Conservation (phyloP, 345 rosid genomes). For the thale cress (Arabidopsis thaliana) region DNA sequence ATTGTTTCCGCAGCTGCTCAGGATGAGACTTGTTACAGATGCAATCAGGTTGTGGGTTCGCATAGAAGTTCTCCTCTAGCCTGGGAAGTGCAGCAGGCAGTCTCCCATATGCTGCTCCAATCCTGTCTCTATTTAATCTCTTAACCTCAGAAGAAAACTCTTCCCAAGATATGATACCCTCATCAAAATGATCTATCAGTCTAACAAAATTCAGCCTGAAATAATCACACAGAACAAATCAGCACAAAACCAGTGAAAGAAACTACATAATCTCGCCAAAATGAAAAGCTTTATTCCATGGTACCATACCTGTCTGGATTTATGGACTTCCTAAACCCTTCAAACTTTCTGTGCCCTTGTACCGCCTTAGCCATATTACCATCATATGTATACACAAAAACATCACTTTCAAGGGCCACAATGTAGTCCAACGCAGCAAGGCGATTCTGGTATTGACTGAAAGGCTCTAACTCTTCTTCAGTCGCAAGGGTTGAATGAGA, state of each 20-base stretch:
- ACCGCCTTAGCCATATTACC: slow-evolving; percentile 99
- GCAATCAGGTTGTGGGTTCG: slow-evolving; percentile 92
- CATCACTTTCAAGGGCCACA: slow-evolving; percentile 92
- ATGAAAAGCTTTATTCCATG: slow-evolving; percentile 1
- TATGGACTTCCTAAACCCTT: slow-evolving; percentile 84
- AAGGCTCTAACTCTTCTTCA: slow-evolving; percentile 78
- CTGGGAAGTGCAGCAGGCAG: slow-evolving; percentile 68
- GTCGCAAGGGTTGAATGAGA: slow-evolving; percentile 81
- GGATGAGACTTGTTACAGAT: slow-evolving; percentile 60
- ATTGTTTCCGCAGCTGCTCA: slow-evolving; percentile 28
- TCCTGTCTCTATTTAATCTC: slow-evolving; percentile 65
- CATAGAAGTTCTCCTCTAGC: slow-evolving; percentile 87
- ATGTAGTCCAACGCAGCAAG: slow-evolving; percentile 92
- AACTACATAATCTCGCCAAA: background rate
- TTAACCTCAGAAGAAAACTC: slow-evolving; percentile 74
- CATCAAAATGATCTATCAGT: slow-evolving; percentile 75
- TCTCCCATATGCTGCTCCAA: slow-evolving; percentile 77
- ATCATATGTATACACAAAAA: slow-evolving; percentile 87
- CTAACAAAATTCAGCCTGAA: slow-evolving; percentile 71
- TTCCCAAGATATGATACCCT: slow-evolving; percentile 66
- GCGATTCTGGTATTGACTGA: slow-evolving; percentile 78
- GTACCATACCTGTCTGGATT: slow-evolving; percentile 75
- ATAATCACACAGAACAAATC: slow-evolving; percentile 30
- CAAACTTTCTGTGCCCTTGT: slow-evolving; percentile 88
- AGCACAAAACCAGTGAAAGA: background rate